These are phyloP conservation scores for Chaetothyriales sp. DNA, from an alignment of 2,329 filamentous ascomycete genomes.

Conservation along the genomic window DNA sequence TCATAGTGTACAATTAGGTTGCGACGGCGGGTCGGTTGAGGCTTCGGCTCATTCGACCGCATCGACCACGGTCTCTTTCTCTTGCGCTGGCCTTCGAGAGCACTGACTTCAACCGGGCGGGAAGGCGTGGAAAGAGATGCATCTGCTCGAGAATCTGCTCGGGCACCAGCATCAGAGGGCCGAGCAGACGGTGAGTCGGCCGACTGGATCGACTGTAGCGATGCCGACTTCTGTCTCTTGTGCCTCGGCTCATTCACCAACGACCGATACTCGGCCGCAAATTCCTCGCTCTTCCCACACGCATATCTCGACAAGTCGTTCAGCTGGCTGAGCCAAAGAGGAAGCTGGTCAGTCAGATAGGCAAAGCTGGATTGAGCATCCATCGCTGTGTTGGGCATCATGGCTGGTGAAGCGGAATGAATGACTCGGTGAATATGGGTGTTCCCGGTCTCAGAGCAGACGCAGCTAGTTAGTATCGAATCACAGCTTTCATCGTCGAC, in stretches of 20 bases:
- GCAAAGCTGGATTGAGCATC: conserved; percentile 34
- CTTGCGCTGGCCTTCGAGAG: conserved; percentile 25
- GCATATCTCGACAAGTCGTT: conserved; percentile 30
- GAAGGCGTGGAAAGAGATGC: conserved; percentile 3
- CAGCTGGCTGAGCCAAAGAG: conserved; percentile 31
- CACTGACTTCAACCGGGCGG: conserved; percentile 14
- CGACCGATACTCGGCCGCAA: conserved; percentile 29
- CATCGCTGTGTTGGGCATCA: conserved; percentile 18
- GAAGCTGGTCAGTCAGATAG: conserved; percentile 31
- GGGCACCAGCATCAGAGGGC: neutral
- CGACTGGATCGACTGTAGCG: conserved; percentile 29
- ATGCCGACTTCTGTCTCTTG: conserved; percentile 26
- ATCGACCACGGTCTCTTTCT: conserved; percentile 23
- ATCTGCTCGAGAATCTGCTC: conserved; percentile 1
- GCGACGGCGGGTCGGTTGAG: conserved; percentile 51
- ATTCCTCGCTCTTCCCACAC: conserved; percentile 29
- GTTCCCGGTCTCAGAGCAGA: neutral
- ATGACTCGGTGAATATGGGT: neutral
- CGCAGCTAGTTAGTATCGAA: neutral
- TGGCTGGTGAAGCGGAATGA: neutral
- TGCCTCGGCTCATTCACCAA: conserved; percentile 25
- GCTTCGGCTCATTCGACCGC: conserved; percentile 21
- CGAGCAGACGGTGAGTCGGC: conserved; percentile 11
- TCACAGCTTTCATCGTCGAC: neutral
- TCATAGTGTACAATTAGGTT: conserved; percentile 86